Evolutionary conservation across 2,329 filamentous ascomycete genomes (phyloP).

Genomic region (Talaromyces sp.): DNA sequence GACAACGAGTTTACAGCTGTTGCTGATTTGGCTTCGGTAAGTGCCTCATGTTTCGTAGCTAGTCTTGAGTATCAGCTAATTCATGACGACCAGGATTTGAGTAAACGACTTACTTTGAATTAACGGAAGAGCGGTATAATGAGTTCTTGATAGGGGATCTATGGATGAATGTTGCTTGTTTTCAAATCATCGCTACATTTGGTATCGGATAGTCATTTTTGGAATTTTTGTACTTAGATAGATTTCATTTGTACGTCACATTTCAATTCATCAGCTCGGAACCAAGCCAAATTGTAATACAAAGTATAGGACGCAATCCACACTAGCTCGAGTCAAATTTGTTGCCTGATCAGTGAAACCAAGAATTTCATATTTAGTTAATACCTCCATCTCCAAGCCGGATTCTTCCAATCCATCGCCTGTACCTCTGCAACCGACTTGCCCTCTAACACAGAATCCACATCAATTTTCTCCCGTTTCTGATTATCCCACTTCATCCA

Average conservation of each 20-base stretch:
- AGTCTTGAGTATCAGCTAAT: neutral
- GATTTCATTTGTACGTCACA: neutral
- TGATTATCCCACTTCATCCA: constrained; percentile 66
- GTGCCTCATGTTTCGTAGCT: neutral
- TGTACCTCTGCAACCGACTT: constrained; percentile 53
- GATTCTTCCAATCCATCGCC: constrained; percentile 65
- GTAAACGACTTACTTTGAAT: neutral
- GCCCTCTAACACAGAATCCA: constrained; percentile 56
- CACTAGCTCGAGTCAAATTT: no score
- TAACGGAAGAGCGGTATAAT: neutral
- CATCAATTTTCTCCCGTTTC: constrained; percentile 52
- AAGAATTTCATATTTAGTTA: neutral
- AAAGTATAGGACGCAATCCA: no score
- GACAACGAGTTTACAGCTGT: neutral
- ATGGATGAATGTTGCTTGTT: neutral
- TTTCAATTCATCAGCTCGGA: no score
- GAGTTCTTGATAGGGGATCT: neutral
- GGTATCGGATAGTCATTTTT: neutral
- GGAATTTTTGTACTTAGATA: neutral
- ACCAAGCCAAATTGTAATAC: no score
- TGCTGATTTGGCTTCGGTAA: neutral
- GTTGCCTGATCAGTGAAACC: no score
- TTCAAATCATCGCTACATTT: neutral
- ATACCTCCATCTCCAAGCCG: constrained; percentile 60
- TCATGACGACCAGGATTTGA: neutral